Evolutionary conservation across 495 filamentous ascomycete genomes (phyloP).

Genomic region (Hyaloscypha variabilis): DNA sequence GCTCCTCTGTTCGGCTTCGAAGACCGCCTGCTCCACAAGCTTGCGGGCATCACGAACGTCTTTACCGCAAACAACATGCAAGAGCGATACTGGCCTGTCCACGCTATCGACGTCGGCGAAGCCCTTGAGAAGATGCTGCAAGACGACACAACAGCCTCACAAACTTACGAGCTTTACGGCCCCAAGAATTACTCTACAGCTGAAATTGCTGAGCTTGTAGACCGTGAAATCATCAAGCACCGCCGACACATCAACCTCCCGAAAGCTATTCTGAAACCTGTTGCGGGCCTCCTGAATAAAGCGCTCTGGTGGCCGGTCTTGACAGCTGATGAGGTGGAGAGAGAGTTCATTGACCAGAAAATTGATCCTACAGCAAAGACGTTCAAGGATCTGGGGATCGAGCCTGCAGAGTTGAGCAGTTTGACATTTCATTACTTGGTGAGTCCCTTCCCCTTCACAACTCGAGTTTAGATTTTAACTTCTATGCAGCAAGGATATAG

Average conservation of each 20-base stretch:
- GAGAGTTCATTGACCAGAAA: slow-evolving; percentile 91
- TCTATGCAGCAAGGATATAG: slow-evolving; percentile 75
- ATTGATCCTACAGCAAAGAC: slow-evolving; percentile 94
- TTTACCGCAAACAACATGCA: slow-evolving; percentile 92
- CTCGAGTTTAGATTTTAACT: slow-evolving; percentile 30
- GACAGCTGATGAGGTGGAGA: slow-evolving; percentile 86
- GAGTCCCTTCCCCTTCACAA: slow-evolving; percentile 40
- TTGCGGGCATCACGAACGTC: slow-evolving; percentile 76
- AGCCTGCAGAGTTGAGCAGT: slow-evolving; percentile 77
- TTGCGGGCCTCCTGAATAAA: slow-evolving; percentile 73
- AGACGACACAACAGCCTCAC: slow-evolving; percentile 83
- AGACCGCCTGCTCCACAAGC: slow-evolving; percentile 84
- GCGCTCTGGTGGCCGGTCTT: slow-evolving; percentile 84
- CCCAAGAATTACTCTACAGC: slow-evolving; percentile 89
- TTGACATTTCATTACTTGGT: slow-evolving; percentile 93
- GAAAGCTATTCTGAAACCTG: slow-evolving; percentile 72
- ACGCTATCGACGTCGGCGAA: slow-evolving; percentile 84
- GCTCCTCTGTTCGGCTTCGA: slow-evolving; percentile 94
- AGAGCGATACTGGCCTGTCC: slow-evolving; percentile 89
- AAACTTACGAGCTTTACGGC: slow-evolving; percentile 95
- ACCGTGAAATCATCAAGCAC: slow-evolving; percentile 88
- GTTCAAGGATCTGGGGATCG: slow-evolving; percentile 90
- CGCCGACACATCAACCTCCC: slow-evolving; percentile 92
- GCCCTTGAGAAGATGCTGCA: slow-evolving; percentile 87
- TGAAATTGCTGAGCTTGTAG: slow-evolving; percentile 85